A percentile compares a stretch with the other conserved stretches of the same genome.
These are phyloP conservation scores for Stephania yunnanensis DNA, from an alignment of 164 flowering plant genomes.

Conservation along the genomic window DNA sequence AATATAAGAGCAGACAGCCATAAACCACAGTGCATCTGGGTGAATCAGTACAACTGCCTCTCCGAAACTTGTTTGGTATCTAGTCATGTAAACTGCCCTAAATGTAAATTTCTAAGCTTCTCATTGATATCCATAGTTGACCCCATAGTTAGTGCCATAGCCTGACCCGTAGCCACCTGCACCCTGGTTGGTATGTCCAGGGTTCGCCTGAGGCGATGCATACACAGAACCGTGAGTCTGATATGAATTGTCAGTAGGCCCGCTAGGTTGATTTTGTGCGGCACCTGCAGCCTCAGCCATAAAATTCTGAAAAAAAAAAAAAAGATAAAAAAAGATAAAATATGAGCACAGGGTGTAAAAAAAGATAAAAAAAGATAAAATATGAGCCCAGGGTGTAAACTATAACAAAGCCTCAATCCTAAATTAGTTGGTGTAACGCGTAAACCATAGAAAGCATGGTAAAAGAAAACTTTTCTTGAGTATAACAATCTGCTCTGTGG, in stretches of 20 bases:
- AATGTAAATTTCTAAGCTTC: background rate
- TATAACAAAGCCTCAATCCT: background rate
- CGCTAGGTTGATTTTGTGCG: conserved; percentile 22
- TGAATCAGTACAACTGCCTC: background rate
- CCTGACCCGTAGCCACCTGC: conserved; percentile 33
- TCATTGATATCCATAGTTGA: conserved; percentile 31
- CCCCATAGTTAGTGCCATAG: conserved; percentile 27
- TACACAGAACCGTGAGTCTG: conserved; percentile 28
- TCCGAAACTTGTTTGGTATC: background rate
- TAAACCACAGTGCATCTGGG: no score
- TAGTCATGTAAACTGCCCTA: background rate
- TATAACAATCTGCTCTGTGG: no score
- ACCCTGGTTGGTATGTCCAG: conserved; percentile 25
- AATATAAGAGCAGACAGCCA: no score
- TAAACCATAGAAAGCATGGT: background rate
- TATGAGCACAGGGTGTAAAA: background rate
- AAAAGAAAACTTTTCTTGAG: no score
- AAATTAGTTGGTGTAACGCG: no score
- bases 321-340: no score
- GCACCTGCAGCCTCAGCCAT: conserved; percentile 45
- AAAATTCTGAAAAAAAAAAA: conserved; percentile 32
- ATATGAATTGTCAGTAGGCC: conserved; percentile 27
- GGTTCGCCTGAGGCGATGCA: conserved; percentile 25
- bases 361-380: background rate
- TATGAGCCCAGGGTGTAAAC: background rate